Evolutionary conservation across 2,329 filamentous ascomycete species (phyloP).

Genomic region (Ophiocordyceps polyrhachis-furcata): DNA sequence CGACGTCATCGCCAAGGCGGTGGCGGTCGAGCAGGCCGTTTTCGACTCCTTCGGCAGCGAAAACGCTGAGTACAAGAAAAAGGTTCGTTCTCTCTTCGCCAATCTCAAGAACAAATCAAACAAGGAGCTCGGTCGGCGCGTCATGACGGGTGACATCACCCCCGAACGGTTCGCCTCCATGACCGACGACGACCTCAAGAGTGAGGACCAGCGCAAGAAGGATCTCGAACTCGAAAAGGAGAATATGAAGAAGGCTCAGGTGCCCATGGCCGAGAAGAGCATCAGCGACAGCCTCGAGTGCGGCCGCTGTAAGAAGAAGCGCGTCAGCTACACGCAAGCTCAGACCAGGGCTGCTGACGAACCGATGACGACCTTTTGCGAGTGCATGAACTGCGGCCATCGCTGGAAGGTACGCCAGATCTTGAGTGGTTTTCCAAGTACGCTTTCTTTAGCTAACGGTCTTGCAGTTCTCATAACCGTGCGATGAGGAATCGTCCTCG

Average conservation of each 20-base stretch:
- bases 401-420: conserved; percentile 45
- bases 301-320: conserved; percentile 80
- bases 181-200: conserved; percentile 82
- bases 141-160: conserved; percentile 56
- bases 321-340: conserved; percentile 89
- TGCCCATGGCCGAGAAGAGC: conserved; percentile 77
- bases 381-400: conserved; percentile 50
- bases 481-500: too few relatives aligned
- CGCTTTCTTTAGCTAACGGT: background rate
- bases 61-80: conserved; percentile 59
- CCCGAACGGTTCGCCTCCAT: conserved; percentile 65
- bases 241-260: conserved; percentile 96
- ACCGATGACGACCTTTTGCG: conserved; percentile 65
- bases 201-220: conserved; percentile 56
- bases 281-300: conserved; percentile 79
- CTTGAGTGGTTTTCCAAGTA: background rate
- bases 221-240: conserved; percentile 66
- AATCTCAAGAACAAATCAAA: conserved; percentile 93
- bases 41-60: conserved; percentile 52
- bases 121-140: conserved; percentile 52
- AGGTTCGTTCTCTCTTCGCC: conserved; percentile 82
- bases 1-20: conserved; percentile 51
- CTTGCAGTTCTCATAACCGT: conserved; percentile 8
- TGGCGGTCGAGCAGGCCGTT: conserved; percentile 71
- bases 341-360: conserved; percentile 94